Evolutionary conservation across 2,329 filamentous ascomycete genomes (phyloP), one percentile per base, ranked within the genome.

Genomic region (Cercospora sojina): DNA sequence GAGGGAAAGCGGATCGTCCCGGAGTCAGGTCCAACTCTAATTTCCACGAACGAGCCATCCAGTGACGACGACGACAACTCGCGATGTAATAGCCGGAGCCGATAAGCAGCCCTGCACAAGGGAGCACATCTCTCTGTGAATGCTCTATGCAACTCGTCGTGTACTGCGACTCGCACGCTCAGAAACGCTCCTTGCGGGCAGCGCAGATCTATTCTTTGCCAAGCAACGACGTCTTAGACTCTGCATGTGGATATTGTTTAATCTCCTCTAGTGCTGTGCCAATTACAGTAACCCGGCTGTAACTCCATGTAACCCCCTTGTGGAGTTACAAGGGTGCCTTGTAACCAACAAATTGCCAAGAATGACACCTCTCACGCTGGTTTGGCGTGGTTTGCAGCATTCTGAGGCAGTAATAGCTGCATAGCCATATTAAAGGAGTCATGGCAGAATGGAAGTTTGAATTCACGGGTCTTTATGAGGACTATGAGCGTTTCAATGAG

Each of bases 231-330:
- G 12, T 25, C 56, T 51, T 35, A 31, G n/a, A 57, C 59, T 31
- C 38, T 38, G 60, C 60, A 63, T 63, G 59, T 43, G 60, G 57
- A 53, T 55, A 20, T 18, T 55, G 43, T 41, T 55, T n/a, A 27
- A 53, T 55, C 31, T 55, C 51, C 25, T 63, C 32, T n/a, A n/a
- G n/a, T n/a, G n/a, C n/a, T n/a, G n/a, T n/a, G n/a, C n/a, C n/a
- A n/a, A n/a, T n/a, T n/a, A n/a, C n/a, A n/a, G n/a, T n/a, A n/a
- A n/a, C n/a, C n/a, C n/a, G n/a, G n/a, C n/a, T n/a, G n/a, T n/a
- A n/a, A n/a, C n/a, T n/a, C n/a, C n/a, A n/a, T n/a, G n/a, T n/a
- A n/a, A n/a, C n/a, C n/a, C n/a, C n/a, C n/a, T n/a, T n/a, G n/a
- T n/a, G n/a, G n/a, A n/a, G n/a, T n/a, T n/a, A n/a, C n/a, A n/a